These are phyloP conservation scores for Apiotrichum siamense DNA, from an alignment of 1,284 basidiomycete genomes.

Conservation along the genomic window DNA sequence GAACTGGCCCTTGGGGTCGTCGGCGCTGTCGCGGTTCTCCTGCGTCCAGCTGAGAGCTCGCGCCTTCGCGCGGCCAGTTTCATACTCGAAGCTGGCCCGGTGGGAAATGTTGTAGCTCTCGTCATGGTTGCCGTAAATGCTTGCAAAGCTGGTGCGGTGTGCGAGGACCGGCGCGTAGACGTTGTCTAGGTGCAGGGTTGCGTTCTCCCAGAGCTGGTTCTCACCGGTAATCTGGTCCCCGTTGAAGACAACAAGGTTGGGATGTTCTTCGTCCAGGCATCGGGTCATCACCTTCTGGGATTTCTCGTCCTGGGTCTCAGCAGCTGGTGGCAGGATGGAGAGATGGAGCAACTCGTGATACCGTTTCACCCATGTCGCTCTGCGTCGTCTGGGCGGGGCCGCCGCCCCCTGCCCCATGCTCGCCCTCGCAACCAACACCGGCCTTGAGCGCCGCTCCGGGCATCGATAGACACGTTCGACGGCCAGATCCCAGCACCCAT, in stretches of 20 bases:
- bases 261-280: conserved; percentile 17
- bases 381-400: no score
- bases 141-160: conserved; percentile 14
- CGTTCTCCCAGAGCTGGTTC: conserved; percentile 22
- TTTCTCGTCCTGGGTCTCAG: conserved; percentile 20
- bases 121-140: conserved; percentile 23
- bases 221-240: conserved; percentile 26
- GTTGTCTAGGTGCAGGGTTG: conserved; percentile 15
- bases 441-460: no score
- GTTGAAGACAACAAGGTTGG: conserved; percentile 20
- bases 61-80: background rate
- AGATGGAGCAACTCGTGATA: no score
- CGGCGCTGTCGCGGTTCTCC: background rate
- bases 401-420: no score
- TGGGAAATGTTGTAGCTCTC: conserved; percentile 24
- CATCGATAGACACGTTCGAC: no score
- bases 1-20: conserved; percentile 10
- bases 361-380: no score
- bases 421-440: no score
- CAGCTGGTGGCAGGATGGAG: no score
- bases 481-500: no score
- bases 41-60: conserved; percentile 1
- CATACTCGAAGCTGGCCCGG: background rate
- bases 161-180: conserved; percentile 12
- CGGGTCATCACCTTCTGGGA: conserved; percentile 13